Evolutionary conservation across 164 flowering plant genomes (phyloP).

Genomic region (Warburgia ugandensis): DNA sequence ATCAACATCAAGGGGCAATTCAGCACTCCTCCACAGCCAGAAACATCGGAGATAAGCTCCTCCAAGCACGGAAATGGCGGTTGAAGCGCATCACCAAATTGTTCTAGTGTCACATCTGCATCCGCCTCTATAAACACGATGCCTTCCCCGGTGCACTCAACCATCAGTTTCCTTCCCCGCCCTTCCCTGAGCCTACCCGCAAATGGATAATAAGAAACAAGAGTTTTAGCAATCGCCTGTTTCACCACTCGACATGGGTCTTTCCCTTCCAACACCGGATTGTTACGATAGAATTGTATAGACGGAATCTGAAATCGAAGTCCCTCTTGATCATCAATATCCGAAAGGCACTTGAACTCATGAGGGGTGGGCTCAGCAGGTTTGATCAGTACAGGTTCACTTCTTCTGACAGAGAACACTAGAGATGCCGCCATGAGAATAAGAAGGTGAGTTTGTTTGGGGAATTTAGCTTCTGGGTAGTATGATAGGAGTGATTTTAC

Average conservation of each 20-base stretch:
- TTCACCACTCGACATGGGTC: conserved; percentile 16
- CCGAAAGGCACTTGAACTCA: conserved; percentile 24
- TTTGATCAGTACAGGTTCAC: conserved; percentile 5
- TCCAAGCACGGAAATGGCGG: conserved; percentile 37
- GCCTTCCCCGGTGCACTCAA: conserved; percentile 25
- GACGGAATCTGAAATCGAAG: conserved; percentile 22
- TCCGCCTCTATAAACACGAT: conserved; percentile 21
- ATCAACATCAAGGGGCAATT: conserved; percentile 12
- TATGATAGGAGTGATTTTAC: too few species aligned
- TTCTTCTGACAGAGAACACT: neutral
- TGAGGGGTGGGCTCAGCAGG: conserved; percentile 26
- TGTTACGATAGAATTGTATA: conserved; percentile 12
- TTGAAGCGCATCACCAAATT: conserved; percentile 25
- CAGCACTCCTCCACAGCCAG: conserved; percentile 25
- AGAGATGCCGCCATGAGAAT: neutral
- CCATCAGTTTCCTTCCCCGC: conserved; percentile 8
- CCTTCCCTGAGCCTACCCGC: conserved; percentile 24
- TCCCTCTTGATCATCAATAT: conserved; percentile 27
- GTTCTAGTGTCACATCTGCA: conserved; percentile 13
- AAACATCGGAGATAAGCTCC: conserved; percentile 29
- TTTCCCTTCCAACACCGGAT: neutral
- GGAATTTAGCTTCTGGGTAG: too few species aligned
- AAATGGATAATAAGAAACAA: conserved; percentile 29
- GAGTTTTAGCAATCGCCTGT: conserved; percentile 18
- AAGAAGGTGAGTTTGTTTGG: too few species aligned